Evolutionary conservation across 1,284 basidiomycete species (phyloP).

Genomic region (Tranzscheliella williamsii): DNA sequence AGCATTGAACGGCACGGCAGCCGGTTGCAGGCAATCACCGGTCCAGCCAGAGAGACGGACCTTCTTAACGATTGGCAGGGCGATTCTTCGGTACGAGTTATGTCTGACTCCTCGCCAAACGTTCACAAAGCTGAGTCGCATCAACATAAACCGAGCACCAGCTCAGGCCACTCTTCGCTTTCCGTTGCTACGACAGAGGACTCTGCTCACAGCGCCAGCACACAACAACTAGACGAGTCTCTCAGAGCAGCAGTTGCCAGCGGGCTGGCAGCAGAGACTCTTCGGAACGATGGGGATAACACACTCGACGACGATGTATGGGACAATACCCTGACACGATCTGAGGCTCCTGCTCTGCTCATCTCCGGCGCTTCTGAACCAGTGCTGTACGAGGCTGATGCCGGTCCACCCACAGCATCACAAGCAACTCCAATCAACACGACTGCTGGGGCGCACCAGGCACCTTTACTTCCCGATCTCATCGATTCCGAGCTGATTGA

Average conservation of each 20-base stretch:
- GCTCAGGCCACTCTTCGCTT: slow-evolving; percentile 2
- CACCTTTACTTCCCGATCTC: not conserved
- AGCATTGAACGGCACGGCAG: slow-evolving; percentile 37
- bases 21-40: slow-evolving; percentile 12
- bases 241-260: slow-evolving; percentile 2
- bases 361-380: slow-evolving; percentile 30
- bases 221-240: slow-evolving; percentile 8
- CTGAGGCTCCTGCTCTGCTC: slow-evolving; percentile 10
- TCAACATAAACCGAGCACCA: slow-evolving; percentile 12
- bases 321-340: not conserved
- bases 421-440: not conserved
- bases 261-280: not conserved
- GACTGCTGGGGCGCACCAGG: not conserved
- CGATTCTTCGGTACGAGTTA: not conserved
- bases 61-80: not conserved
- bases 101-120: not conserved
- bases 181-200: slow-evolving; percentile 1
- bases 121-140: not conserved
- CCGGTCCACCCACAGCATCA: not conserved
- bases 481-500: slow-evolving; percentile 8
- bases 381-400: slow-evolving; percentile 1
- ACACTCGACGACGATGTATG: not conserved
- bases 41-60: slow-evolving; percentile 4
- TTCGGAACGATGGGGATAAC: not conserved
- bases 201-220: slow-evolving; percentile 9